phyloP scores from a whole-genome alignment of 139 green algal species.

The Tetraselmis striata region DNA sequence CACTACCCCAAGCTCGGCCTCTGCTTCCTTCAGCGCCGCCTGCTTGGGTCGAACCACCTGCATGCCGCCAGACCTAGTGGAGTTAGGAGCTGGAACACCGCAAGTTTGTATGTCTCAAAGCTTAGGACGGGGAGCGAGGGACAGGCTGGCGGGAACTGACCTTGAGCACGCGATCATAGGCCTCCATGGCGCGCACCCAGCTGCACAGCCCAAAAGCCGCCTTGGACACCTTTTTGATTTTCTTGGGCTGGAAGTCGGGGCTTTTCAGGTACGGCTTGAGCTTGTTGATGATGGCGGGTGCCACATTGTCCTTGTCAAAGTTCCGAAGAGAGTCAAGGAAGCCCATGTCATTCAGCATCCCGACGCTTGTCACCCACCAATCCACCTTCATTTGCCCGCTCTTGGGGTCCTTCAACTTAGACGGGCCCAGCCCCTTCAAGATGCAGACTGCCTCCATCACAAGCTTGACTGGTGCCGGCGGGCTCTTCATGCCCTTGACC shows the following conservation, averaged over 20 bases:
- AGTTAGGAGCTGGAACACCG: too few relatives aligned
- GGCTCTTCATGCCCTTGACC: slow-evolving; percentile 41
- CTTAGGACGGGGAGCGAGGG: background rate
- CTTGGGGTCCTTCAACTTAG: slow-evolving; percentile 58
- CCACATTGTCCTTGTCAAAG: slow-evolving; percentile 55
- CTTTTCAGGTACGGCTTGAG: slow-evolving; percentile 53
- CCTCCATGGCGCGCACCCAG: slow-evolving; percentile 53
- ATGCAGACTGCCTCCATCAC: slow-evolving; percentile 79
- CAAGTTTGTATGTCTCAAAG: too few relatives aligned
- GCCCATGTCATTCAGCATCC: slow-evolving; percentile 29
- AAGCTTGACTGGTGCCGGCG: slow-evolving; percentile 33
- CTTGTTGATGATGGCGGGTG: slow-evolving; percentile 50
- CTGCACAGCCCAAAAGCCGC: slow-evolving; percentile 63
- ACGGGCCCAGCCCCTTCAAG: slow-evolving; percentile 63
- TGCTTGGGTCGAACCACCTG: slow-evolving; percentile 27
- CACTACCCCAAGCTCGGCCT: slow-evolving; percentile 7
- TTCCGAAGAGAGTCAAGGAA: slow-evolving; percentile 42
- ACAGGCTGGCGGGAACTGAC: slow-evolving; percentile 2
- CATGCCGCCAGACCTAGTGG: too few relatives aligned
- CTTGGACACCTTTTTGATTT: slow-evolving; percentile 53
- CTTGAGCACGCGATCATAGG: slow-evolving; percentile 47
- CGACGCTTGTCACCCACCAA: slow-evolving; percentile 63
- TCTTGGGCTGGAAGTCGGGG: slow-evolving; percentile 58
- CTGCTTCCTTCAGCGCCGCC: slow-evolving; percentile 1
- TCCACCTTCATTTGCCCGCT: slow-evolving; percentile 70